Conservation (phyloP, 495 filamentous ascomycete species). For the Neurospora terricola region DNA sequence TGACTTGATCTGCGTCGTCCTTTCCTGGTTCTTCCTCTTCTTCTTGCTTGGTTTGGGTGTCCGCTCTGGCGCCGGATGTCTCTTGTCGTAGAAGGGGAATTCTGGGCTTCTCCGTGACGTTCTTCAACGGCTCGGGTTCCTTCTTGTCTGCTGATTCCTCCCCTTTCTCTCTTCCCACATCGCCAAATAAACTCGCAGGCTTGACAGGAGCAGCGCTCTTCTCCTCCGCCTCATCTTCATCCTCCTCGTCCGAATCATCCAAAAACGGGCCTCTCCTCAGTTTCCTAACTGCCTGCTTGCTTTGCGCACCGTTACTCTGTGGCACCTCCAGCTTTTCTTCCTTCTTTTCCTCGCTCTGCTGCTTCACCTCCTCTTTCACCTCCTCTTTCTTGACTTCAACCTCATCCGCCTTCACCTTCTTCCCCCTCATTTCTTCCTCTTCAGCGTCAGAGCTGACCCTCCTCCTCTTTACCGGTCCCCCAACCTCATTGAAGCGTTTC, state of each 20-base stretch:
- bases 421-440: not conserved
- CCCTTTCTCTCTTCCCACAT: conserved; percentile 2
- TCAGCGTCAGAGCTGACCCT: conserved; percentile 16
- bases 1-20: conserved; percentile 53
- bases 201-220: not conserved
- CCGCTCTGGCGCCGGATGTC: conserved; percentile 9
- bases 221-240: conserved; percentile 3
- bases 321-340: not conserved
- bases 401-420: not conserved
- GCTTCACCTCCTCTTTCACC: not conserved
- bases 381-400: not conserved
- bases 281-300: conserved; percentile 8
- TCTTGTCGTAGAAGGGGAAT: conserved; percentile 11
- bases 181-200: not conserved
- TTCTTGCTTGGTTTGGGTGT: not conserved
- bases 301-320: not conserved
- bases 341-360: conserved; percentile 2
- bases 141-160: not conserved
- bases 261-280: conserved; percentile 18
- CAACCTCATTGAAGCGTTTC: conserved; percentile 43
- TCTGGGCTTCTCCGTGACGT: not conserved
- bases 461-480: conserved; percentile 34
- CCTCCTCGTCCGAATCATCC: conserved; percentile 16
- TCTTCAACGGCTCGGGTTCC: not conserved
- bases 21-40: conserved; percentile 29